phyloP scores from a whole-genome alignment of 495 filamentous ascomycete species.

The Lasiosphaeriaceae sp. region DNA sequence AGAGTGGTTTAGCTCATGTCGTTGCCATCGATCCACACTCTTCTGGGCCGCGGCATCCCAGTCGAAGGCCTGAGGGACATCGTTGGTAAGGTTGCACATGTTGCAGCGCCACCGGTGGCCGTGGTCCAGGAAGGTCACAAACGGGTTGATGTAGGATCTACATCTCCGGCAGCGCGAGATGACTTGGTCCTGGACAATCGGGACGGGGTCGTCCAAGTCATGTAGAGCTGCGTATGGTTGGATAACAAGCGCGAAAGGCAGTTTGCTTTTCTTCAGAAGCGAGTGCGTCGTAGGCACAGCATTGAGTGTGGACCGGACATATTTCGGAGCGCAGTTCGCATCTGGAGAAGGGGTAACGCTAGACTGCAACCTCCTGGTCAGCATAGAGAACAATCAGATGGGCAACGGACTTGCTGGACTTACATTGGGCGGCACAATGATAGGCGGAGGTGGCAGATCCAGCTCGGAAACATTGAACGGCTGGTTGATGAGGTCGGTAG shows the following conservation, averaged over 20 bases:
- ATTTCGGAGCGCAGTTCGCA: slow-evolving; percentile 91
- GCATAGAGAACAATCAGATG: no score
- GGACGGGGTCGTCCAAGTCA: slow-evolving; percentile 84
- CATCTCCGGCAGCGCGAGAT: slow-evolving; percentile 95
- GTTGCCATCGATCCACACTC: slow-evolving; percentile 81
- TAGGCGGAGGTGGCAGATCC: slow-evolving; percentile 86
- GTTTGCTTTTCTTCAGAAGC: slow-evolving; percentile 90
- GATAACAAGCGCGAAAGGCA: slow-evolving; percentile 93
- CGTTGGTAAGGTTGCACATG: slow-evolving; percentile 98
- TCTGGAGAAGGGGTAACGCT: slow-evolving; percentile 89
- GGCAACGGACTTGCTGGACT: slow-evolving; percentile 32
- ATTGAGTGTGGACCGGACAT: slow-evolving; percentile 91
- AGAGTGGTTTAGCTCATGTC: slow-evolving; percentile 86
- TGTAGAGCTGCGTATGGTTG: slow-evolving; percentile 93
- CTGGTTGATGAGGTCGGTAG: slow-evolving; percentile 84
- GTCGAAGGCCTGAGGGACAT: slow-evolving; percentile 97
- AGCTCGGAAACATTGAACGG: slow-evolving; percentile 92
- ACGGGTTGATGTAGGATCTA: slow-evolving; percentile 96
- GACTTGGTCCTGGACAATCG: slow-evolving; percentile 92
- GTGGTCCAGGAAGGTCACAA: slow-evolving; percentile 92
- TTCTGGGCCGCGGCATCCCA: slow-evolving; percentile 92
- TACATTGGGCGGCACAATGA: slow-evolving; percentile 88
- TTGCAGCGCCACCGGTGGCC: slow-evolving; percentile 98
- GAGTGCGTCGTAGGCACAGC: slow-evolving; percentile 86
- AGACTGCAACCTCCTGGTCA: slow-evolving; percentile 53